Conservation (phyloP, 1,284 basidiomycete genomes). For the Leccinum pallidistipes region DNA sequence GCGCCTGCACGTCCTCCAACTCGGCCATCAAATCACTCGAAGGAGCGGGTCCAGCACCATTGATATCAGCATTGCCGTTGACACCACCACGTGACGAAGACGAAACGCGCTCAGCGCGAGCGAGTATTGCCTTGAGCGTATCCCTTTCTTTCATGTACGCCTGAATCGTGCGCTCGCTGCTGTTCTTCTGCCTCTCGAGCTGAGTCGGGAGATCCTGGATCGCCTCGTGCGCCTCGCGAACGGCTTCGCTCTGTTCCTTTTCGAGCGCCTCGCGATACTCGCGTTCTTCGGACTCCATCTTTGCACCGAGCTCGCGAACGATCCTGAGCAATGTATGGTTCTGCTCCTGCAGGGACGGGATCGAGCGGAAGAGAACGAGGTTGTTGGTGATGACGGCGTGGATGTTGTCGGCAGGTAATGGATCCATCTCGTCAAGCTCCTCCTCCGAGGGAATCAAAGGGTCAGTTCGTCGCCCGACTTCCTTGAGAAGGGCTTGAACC, state of each 20-base stretch:
- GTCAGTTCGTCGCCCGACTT: slow-evolving; percentile 80
- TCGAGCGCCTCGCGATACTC: slow-evolving; percentile 57
- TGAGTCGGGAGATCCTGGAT: slow-evolving; percentile 80
- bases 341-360: slow-evolving; percentile 83
- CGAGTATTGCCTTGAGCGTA: slow-evolving; percentile 76
- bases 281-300: slow-evolving; percentile 77
- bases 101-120: slow-evolving; percentile 40
- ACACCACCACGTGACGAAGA: slow-evolving; percentile 12
- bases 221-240: slow-evolving; percentile 50
- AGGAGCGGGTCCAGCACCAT: slow-evolving; percentile 28
- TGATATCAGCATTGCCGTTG: slow-evolving; percentile 34
- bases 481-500: slow-evolving; percentile 76
- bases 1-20: slow-evolving; percentile 69
- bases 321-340: slow-evolving; percentile 88
- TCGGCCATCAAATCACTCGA: slow-evolving; percentile 46
- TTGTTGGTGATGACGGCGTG: slow-evolving; percentile 87
- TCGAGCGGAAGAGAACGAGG: slow-evolving; percentile 85
- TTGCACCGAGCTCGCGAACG: slow-evolving; percentile 75
- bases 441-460: slow-evolving; percentile 75
- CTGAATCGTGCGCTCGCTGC: slow-evolving; percentile 69
- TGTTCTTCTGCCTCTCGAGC: slow-evolving; percentile 68
- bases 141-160: slow-evolving; percentile 89
- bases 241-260: no score
- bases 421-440: slow-evolving; percentile 56
- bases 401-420: slow-evolving; percentile 53